A percentile compares a stretch with the other conserved stretches of the same genome.
phyloP scores from a whole-genome alignment of 495 filamentous ascomycete species.

The Hypomontagnella submonticulosa region DNA sequence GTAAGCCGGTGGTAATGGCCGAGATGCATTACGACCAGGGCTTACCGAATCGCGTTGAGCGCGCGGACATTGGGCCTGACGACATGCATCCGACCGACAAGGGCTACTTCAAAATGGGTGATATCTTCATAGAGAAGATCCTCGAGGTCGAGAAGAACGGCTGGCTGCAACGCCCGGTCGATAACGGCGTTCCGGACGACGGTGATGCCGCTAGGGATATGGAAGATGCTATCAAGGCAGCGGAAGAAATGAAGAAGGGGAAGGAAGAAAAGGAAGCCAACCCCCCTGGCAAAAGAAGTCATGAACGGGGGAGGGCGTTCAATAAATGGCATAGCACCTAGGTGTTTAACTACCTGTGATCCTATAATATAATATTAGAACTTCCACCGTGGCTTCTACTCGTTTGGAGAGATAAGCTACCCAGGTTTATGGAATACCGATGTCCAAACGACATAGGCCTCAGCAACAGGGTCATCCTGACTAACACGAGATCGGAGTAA shows the following conservation, averaged over 20 bases:
- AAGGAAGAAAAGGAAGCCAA: constrained; percentile 20
- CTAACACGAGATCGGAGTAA: too few relatives aligned
- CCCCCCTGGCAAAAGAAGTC: constrained; percentile 7
- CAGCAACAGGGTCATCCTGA: too few relatives aligned
- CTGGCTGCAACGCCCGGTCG: constrained; percentile 49
- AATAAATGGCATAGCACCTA: constrained; percentile 8
- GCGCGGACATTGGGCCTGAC: constrained; percentile 42
- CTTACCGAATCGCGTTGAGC: constrained; percentile 44
- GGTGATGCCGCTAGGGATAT: constrained; percentile 46
- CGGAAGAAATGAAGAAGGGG: constrained; percentile 28
- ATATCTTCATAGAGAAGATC: constrained; percentile 57
- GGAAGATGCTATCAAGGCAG: constrained; percentile 41
- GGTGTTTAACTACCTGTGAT: constrained; percentile 1
- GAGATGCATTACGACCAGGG: constrained; percentile 45
- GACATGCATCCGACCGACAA: constrained; percentile 56
- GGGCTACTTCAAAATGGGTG: constrained; percentile 61
- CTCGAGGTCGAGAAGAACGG: constrained; percentile 49
- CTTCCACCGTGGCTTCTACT: background rate
- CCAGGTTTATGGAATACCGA: too few relatives aligned
- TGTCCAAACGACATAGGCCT: too few relatives aligned
- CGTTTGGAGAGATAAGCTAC: background rate
- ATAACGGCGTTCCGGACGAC: constrained; percentile 48
- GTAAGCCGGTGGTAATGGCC: constrained; percentile 44
- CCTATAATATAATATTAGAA: background rate
- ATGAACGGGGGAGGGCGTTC: background rate